Base-by-base conservation (phyloP, 176 grass and related monocot species). In the Poa pratensis region DNA sequence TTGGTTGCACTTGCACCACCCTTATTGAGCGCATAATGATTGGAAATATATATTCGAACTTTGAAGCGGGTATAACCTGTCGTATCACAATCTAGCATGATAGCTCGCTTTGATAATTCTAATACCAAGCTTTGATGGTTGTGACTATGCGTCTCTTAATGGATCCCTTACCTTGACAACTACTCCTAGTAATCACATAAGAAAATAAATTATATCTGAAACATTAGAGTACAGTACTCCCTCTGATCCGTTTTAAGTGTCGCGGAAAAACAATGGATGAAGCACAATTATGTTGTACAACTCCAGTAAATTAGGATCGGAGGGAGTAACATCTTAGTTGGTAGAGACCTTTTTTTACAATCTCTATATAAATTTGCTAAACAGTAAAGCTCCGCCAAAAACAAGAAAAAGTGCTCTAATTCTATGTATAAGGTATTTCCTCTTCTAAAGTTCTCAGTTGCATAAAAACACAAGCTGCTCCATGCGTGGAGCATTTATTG, bases 21-120 rank as follows among this genome's bases (percentile, higher is more conserved):
- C 60, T 76, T 71, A 46, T 53, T 82, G 64, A 78, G 64, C 46
- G 12, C 34, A 64, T 46, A 78, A 90, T 86, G 32, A 90, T 90
- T 79, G 79, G 46, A 39, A 77, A 13, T 42, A n/a, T 78, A 60
- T 69, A 62, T 9, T 81, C 51, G 9, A 59, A 66, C 37, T 58
- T 57, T 86, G 54, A 49, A 24, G 17, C 26, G 19, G 35, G 27
- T 82, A 27, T 77, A 58, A 81, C 65, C 66, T 75, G 65, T 46
- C 60, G 15, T 42, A 32, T 51, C 39, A 70, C 57, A 78, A 70
- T 51, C n/a, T 34, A 69, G 3, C 7, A 52, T 34, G 42, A 48
- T 34, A 40, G 24, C 37, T 58, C 2, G 22, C 45, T 18, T 67
- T 45, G 22, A 79, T 79, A 60, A 27, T 27, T 1, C 5, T 10